Evolutionary conservation across 2,329 filamentous ascomycete species (phyloP).

Genomic region (Sporothrix pseudoabietina): DNA sequence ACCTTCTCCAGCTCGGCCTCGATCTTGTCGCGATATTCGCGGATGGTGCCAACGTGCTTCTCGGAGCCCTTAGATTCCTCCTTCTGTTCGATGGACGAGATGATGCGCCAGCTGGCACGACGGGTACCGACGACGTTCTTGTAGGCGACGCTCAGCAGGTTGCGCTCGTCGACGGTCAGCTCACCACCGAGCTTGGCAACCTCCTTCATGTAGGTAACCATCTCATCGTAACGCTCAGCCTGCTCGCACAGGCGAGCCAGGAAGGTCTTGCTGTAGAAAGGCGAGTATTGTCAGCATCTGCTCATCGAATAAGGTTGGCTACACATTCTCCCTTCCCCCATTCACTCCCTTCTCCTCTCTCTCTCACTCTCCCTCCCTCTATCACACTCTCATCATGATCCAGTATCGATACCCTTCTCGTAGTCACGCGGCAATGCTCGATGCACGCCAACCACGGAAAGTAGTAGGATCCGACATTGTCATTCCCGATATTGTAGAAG

Average conservation of each 20-base stretch:
- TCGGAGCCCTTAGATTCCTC: conserved; percentile 99
- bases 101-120: conserved; percentile 98
- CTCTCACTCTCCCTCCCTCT: background rate
- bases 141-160: conserved; percentile 97
- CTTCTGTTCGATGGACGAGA: conserved; percentile 99
- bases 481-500: background rate
- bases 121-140: conserved; percentile 99
- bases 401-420: background rate
- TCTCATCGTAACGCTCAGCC: conserved; percentile 99
- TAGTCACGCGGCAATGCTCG: background rate
- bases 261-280: conserved; percentile 85
- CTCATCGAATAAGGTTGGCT: background rate
- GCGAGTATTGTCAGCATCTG: conserved; percentile 21
- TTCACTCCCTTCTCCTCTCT: background rate
- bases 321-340: background rate
- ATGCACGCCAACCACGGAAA: background rate
- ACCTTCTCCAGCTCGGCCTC: conserved; percentile 96
- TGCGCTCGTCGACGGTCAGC: conserved; percentile 94
- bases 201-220: conserved; percentile 99
- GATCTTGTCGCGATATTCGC: conserved; percentile 98
- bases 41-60: conserved; percentile 85
- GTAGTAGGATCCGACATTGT: too few relatives aligned
- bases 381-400: background rate
- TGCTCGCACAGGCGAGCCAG: conserved; percentile 99
- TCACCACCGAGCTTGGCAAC: conserved; percentile 84